phyloP scores from a whole-genome alignment of 176 grass and related monocot genomes.

The Phragmites australis region DNA sequence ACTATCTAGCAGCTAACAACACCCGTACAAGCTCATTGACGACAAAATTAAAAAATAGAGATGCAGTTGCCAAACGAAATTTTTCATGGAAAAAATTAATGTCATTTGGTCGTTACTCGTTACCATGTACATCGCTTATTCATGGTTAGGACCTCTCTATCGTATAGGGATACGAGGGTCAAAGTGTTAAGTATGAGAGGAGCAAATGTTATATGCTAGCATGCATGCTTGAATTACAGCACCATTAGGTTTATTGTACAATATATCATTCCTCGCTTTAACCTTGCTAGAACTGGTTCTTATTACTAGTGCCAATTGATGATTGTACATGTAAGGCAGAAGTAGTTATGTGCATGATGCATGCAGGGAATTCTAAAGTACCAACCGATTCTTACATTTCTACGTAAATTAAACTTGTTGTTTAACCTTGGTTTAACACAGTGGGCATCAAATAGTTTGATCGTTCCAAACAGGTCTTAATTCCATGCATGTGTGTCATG shows the following conservation, averaged over 20 bases:
- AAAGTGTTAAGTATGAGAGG: not conserved
- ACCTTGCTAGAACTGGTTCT: not conserved
- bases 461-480: not conserved
- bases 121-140: not conserved
- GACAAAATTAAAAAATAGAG: slow-evolving; percentile 24
- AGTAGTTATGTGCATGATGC: not conserved
- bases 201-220: no score
- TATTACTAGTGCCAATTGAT: not conserved
- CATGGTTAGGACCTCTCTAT: slow-evolving; percentile 5
- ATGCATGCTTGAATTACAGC: slow-evolving; percentile 13
- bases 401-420: not conserved
- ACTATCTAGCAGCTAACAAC: not conserved
- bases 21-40: not conserved
- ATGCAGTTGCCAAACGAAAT: slow-evolving; percentile 32
- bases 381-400: not conserved
- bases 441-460: not conserved
- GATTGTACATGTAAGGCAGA: not conserved
- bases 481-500: not conserved
- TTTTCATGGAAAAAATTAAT: no score
- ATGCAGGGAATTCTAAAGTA: slow-evolving; percentile 12
- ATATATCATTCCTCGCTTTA: not conserved
- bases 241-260: not conserved
- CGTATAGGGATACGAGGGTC: not conserved
- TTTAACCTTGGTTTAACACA: slow-evolving; percentile 7
- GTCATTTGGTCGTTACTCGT: slow-evolving; percentile 1